A percentile compares a stretch with the other conserved stretches of the same genome.
Conservation (phyloP, 371 early-diverging fungal genomes). For the Mucor plumbeus region DNA sequence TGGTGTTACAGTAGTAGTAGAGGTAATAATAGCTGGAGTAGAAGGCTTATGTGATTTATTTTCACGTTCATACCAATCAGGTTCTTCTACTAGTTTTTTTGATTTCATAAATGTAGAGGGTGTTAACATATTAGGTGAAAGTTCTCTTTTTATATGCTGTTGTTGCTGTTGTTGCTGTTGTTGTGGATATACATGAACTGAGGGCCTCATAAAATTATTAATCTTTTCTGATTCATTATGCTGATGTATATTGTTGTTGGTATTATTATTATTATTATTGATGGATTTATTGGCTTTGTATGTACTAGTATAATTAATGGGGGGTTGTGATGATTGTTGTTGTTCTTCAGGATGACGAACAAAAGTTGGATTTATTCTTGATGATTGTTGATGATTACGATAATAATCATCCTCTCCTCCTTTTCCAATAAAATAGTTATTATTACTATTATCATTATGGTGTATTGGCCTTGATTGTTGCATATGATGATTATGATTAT, state of each 20-base stretch:
- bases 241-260: neutral
- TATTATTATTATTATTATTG: neutral
- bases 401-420: slow-evolving; percentile 6
- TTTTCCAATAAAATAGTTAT: slow-evolving; percentile 8
- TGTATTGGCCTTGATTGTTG: slow-evolving; percentile 13
- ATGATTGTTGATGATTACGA: slow-evolving; percentile 6
- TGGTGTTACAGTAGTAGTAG: neutral
- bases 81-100: slow-evolving; percentile 4
- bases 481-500: neutral
- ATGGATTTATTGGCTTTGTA: slow-evolving; percentile 15
- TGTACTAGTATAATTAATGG: slow-evolving; percentile 10
- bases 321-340: slow-evolving; percentile 1
- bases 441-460: neutral
- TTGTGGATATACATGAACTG: slow-evolving; percentile 6
- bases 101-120: neutral
- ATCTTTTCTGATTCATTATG: neutral
- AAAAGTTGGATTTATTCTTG: slow-evolving; percentile 19
- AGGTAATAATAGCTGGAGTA: neutral
- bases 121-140: neutral
- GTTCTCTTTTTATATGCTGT: slow-evolving; percentile 9
- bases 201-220: slow-evolving; percentile 2
- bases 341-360: slow-evolving; percentile 12
- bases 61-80: slow-evolving; percentile 22
- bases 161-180: neutral
- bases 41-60: slow-evolving; percentile 2